Evolutionary conservation across 129 eudicot genomes (phyloP).

Genomic region (Mikania micrantha): DNA sequence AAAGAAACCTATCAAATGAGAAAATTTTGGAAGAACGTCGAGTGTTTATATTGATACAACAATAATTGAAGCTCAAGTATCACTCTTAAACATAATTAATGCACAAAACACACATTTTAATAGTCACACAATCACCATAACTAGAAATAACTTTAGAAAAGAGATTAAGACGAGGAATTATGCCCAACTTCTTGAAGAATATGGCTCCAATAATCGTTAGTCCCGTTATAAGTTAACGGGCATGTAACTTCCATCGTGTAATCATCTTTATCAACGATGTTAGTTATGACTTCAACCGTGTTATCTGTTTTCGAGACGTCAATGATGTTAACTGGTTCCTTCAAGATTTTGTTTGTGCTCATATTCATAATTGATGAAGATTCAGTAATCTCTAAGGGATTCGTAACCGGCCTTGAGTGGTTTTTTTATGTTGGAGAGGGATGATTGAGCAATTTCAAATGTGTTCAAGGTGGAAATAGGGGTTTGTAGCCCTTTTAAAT

Average conservation of each 20-base stretch:
- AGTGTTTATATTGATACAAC: no score
- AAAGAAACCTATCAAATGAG: no score
- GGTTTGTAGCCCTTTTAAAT: neutral
- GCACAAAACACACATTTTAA: neutral
- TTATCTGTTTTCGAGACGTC: neutral
- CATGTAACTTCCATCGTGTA: constrained; percentile 1
- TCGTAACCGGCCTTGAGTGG: neutral
- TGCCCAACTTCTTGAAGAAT: constrained; percentile 1
- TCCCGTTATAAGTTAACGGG: constrained; percentile 12
- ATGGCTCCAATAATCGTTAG: constrained; percentile 27
- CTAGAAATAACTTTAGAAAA: neutral
- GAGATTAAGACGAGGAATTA: neutral
- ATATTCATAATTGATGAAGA: neutral
- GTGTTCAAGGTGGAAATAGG: neutral
- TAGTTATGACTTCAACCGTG: neutral
- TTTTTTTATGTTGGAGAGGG: constrained; percentile 3
- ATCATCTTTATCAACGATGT: neutral
- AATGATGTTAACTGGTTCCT: neutral
- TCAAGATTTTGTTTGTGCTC: neutral
- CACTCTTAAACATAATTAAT: neutral
- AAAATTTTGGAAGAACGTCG: no score
- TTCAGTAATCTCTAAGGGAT: neutral
- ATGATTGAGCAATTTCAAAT: constrained; percentile 3
- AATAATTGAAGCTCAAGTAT: neutral
- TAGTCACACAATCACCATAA: neutral